phyloP scores from a whole-genome alignment of 129 eudicot species.

The Lactuca sativa region DNA sequence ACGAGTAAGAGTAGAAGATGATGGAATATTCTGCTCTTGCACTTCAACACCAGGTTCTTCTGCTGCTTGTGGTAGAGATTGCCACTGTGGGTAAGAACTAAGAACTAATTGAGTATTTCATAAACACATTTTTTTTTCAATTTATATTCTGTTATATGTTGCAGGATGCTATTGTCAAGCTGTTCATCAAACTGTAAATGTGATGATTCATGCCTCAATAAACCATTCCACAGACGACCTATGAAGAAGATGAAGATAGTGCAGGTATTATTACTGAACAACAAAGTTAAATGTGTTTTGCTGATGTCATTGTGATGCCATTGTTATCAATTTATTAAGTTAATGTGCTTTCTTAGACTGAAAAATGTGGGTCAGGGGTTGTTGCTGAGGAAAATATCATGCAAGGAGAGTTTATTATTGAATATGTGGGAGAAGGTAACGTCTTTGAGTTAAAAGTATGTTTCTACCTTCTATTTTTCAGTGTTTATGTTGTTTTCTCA shows the following conservation, averaged over 20 bases:
- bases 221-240: slow-evolving; percentile 83
- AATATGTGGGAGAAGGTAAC: slow-evolving; percentile 99
- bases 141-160: slow-evolving; percentile 14
- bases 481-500: too few relatives aligned
- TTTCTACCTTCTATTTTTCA: too few relatives aligned
- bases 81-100: slow-evolving; percentile 89
- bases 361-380: slow-evolving; percentile 95
- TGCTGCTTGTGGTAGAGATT: slow-evolving; percentile 86
- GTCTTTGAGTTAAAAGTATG: slow-evolving; percentile 2
- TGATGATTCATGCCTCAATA: slow-evolving; percentile 75
- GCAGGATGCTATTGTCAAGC: slow-evolving; percentile 87
- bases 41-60: slow-evolving; percentile 61
- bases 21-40: slow-evolving; percentile 97
- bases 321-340: slow-evolving; percentile 3
- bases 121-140: background rate
- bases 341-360: slow-evolving; percentile 62
- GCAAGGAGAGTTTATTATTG: slow-evolving; percentile 89
- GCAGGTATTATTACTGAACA: slow-evolving; percentile 50
- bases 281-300: background rate
- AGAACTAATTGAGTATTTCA: slow-evolving; percentile 10
- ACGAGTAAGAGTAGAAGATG: slow-evolving; percentile 83
- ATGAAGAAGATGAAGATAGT: slow-evolving; percentile 81
- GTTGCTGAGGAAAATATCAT: slow-evolving; percentile 92
- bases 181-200: slow-evolving; percentile 91
- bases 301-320: background rate